Base-by-base conservation (phyloP, 495 filamentous ascomycete genomes). In the Pseudotulostoma volvatum region DNA sequence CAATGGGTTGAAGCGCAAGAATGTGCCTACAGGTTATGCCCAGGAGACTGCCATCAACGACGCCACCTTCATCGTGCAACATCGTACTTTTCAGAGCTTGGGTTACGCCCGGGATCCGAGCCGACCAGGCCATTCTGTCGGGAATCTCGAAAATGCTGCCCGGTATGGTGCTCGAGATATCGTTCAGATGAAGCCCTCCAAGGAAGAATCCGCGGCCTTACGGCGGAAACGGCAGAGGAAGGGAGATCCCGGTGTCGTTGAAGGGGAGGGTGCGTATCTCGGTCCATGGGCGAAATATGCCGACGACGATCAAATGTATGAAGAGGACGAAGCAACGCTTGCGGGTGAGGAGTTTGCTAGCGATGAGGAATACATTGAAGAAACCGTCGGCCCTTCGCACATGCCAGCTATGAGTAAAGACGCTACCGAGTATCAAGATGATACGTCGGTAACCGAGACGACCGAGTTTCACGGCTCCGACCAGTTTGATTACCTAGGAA, bases 221-320 rank as follows among this genome's bases (percentile, higher is more conserved):
- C 64, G 77, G 11, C 59, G 72, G 21, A 82, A 79, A 48, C 65
- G 90, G 23, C 84, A 94, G 57, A 72, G 61, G 45, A 93, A 84
- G 55, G 90, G 90, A 5, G 78, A 88, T 53, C 66, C 82, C 19
- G 76, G 76, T 38, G 66, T 94, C 28, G 75, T 87, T 0, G 83
- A 93, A 45, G 90, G 90, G 0, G 77, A 82, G 4, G 77, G 76
- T 28, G 76, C 84, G 18, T 96, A 95, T 56, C 68, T 87, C 19
- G 92, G 90, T 1, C 92, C 90, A 0, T 99, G 92, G 92, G 90
- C 92, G 19, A 73, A 70, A 53, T 96, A 90, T 46, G 72, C 79
- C 41, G 66, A 73, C 43, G 65, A 76, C 28, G 63, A 68, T 42
- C 56, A 66, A 28, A 63, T 73, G 41, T 84, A 81, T 44, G 76